Conservation (phyloP, 2,329 filamentous ascomycete species). For the Aspergillus ochraceus region DNA sequence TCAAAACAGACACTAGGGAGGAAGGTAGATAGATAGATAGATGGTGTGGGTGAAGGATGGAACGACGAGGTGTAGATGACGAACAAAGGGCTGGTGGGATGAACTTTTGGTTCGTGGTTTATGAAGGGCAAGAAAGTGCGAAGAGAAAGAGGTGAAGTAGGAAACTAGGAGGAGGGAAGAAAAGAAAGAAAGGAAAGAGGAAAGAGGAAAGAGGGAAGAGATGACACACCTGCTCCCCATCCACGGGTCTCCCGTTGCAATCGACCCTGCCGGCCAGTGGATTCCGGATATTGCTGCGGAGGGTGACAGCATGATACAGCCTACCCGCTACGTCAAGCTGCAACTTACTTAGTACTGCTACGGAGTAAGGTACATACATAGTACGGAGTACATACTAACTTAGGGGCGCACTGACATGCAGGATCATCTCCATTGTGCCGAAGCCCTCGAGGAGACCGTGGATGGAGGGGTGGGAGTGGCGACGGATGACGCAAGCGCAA, state of each 20-base stretch:
- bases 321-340: not conserved
- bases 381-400: not conserved
- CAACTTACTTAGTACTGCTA: not conserved
- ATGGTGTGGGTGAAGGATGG: not conserved
- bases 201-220: not conserved
- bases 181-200: not conserved
- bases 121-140: not conserved
- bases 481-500: not conserved
- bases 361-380: not conserved
- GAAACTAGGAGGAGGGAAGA: not conserved
- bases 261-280: not conserved
- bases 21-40: no score
- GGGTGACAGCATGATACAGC: constrained; percentile 14
- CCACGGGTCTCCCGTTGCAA: constrained; percentile 29
- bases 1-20: no score
- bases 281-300: constrained; percentile 6
- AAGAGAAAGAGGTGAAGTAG: not conserved
- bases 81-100: no score
- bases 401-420: not conserved
- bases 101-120: not conserved
- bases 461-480: not conserved
- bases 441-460: not conserved
- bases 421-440: not conserved
- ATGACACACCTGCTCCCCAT: constrained; percentile 7
- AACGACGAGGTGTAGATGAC: not conserved